These are phyloP conservation scores for Clarireedia monteithiana DNA, from an alignment of 2,329 filamentous ascomycete species.

Conservation along the genomic window DNA sequence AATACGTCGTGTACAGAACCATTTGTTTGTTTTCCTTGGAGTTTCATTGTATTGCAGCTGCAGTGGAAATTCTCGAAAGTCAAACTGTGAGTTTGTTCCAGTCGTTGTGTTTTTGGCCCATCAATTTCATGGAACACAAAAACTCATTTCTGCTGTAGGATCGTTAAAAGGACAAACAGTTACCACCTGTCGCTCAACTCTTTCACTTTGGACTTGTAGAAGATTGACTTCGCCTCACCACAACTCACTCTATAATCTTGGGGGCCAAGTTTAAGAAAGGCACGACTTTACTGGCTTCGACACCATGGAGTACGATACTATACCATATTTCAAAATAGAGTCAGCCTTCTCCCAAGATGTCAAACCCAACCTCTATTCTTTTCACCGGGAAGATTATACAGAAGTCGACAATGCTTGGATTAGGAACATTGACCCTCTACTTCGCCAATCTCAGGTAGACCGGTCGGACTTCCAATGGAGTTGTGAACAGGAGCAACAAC, in stretches of 20 bases:
- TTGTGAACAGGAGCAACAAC: slow-evolving; percentile 12
- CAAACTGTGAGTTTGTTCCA: slow-evolving; percentile 3
- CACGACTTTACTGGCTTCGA: not conserved
- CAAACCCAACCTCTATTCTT: slow-evolving; percentile 7
- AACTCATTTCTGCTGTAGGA: slow-evolving; percentile 3
- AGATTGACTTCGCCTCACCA: slow-evolving; percentile 15
- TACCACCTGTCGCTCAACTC: not conserved
- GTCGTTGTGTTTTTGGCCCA: not conserved
- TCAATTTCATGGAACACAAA: not conserved
- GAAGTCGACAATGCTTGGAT: slow-evolving; percentile 12
- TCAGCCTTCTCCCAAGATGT: slow-evolving; percentile 10
- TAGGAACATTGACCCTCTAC: slow-evolving; percentile 17
- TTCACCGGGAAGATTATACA: slow-evolving; percentile 7
- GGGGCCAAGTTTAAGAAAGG: not conserved
- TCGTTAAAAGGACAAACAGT: slow-evolving; percentile 7
- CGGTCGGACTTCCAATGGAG: slow-evolving; percentile 2
- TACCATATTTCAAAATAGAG: slow-evolving; percentile 4
- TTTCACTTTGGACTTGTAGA: slow-evolving; percentile 5
- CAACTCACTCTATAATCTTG: slow-evolving; percentile 6
- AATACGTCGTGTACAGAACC: not conserved
- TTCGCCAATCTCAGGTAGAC: not conserved
- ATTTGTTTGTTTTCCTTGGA: not conserved
- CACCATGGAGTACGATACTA: slow-evolving; percentile 12
- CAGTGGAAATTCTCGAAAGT: slow-evolving; percentile 2
- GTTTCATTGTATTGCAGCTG: not conserved